Evolutionary conservation across 805 yeast species (phyloP).

Genomic region (Saturnispora besseyi): DNA sequence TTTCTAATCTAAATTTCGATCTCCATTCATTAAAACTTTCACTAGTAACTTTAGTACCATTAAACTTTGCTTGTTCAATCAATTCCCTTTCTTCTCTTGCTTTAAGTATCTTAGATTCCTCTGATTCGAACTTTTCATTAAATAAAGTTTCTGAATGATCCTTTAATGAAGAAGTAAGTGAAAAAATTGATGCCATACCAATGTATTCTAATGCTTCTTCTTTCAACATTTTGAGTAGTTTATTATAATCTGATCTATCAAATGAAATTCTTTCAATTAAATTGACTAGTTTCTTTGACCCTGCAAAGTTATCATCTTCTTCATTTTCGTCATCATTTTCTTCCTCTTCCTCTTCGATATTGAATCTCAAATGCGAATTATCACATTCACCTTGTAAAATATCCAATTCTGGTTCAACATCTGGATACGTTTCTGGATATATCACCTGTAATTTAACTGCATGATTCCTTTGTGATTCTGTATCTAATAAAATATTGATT

Average conservation of each 20-base stretch:
- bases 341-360: slow-evolving; percentile 25
- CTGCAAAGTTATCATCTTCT: slow-evolving; percentile 33
- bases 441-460: slow-evolving; percentile 47
- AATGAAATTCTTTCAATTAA: slow-evolving; percentile 53
- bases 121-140: slow-evolving; percentile 42
- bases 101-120: slow-evolving; percentile 51
- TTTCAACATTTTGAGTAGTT: slow-evolving; percentile 32
- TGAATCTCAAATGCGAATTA: slow-evolving; percentile 12
- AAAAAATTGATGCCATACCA: slow-evolving; percentile 89
- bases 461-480: slow-evolving; percentile 52
- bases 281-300: slow-evolving; percentile 35
- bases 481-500: slow-evolving; percentile 57
- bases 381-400: slow-evolving; percentile 22
- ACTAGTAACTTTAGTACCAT: slow-evolving; percentile 80
- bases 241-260: slow-evolving; percentile 36
- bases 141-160: slow-evolving; percentile 72
- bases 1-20: slow-evolving; percentile 54
- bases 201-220: slow-evolving; percentile 67
- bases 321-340: slow-evolving; percentile 40
- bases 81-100: slow-evolving; percentile 56
- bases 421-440: slow-evolving; percentile 78
- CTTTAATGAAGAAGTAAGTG: slow-evolving; percentile 66
- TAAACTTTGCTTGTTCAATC: slow-evolving; percentile 82
- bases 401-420: slow-evolving; percentile 56
- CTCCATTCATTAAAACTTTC: slow-evolving; percentile 77